Percentiles rank a stretch among this genome's conserved stretches.
Evolutionary conservation across 1,284 basidiomycete genomes (phyloP).

Genomic region (Sporisorium exsertum): DNA sequence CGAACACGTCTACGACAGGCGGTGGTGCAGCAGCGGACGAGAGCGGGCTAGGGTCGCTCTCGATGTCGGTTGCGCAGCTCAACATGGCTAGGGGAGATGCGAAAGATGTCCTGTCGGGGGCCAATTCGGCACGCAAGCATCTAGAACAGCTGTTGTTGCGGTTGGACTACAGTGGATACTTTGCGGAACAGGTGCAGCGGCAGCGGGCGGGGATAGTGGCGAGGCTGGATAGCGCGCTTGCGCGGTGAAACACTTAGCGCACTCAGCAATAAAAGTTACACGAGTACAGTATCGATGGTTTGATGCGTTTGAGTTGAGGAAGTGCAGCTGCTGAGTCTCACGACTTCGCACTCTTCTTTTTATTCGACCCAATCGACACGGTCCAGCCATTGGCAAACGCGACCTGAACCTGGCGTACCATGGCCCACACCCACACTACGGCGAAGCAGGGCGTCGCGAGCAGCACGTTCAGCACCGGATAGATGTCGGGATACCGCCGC

Average conservation of each 20-base stretch:
- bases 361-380: slow-evolving; percentile 9
- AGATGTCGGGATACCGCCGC: slow-evolving; percentile 87
- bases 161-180: slow-evolving; percentile 85
- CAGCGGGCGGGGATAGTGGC: slow-evolving; percentile 14
- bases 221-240: slow-evolving; percentile 18
- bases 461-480: slow-evolving; percentile 85
- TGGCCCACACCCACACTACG: slow-evolving; percentile 72
- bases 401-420: slow-evolving; percentile 66
- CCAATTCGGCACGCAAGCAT: slow-evolving; percentile 76
- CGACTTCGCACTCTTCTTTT: slow-evolving; percentile 1
- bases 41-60: slow-evolving; percentile 30
- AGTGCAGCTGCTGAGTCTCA: neutral
- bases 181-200: slow-evolving; percentile 70
- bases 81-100: slow-evolving; percentile 4
- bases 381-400: slow-evolving; percentile 59
- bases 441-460: slow-evolving; percentile 82
- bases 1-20: neutral
- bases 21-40: slow-evolving; percentile 18
- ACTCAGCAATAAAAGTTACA: neutral
- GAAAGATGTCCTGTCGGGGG: neutral
- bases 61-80: slow-evolving; percentile 27
- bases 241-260: neutral
- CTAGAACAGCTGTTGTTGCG: slow-evolving; percentile 83
- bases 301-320: neutral
- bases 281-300: neutral